Evolutionary conservation across 1,139 yeast species (phyloP).

Genomic region (Wickerhamomyces sp.): DNA sequence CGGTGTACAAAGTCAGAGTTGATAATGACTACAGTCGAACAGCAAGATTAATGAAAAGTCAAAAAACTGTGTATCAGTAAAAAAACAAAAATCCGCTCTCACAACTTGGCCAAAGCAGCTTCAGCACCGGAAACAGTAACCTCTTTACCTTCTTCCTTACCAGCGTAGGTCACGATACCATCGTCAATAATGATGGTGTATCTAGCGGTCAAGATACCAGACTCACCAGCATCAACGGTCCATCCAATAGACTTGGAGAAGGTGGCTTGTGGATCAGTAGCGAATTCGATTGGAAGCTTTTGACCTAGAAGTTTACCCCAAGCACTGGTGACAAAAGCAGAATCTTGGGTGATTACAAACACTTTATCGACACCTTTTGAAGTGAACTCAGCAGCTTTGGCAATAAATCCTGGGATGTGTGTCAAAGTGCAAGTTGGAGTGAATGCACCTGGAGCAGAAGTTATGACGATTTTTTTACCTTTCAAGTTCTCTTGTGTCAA

Average conservation of each 20-base stretch:
- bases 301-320: constrained; percentile 71
- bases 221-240: constrained; percentile 46
- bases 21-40: too few relatives aligned
- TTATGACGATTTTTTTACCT: constrained; percentile 48
- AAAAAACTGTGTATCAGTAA: too few relatives aligned
- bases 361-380: constrained; percentile 68
- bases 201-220: constrained; percentile 64
- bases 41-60: too few relatives aligned
- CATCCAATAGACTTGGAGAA: constrained; percentile 63
- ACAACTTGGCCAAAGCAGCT: constrained; percentile 41
- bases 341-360: constrained; percentile 71
- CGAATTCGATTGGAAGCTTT: constrained; percentile 51
- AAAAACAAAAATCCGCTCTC: too few relatives aligned
- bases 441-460: constrained; percentile 89
- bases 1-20: too few relatives aligned
- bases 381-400: constrained; percentile 45
- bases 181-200: constrained; percentile 66
- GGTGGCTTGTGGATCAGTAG: constrained; percentile 62
- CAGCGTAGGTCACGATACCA: constrained; percentile 61
- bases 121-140: constrained; percentile 63
- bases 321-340: constrained; percentile 74
- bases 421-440: constrained; percentile 82
- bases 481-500: constrained; percentile 23
- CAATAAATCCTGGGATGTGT: constrained; percentile 75
- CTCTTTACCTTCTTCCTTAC: constrained; percentile 55